Evolutionary conservation across 345 rosid genomes (phyloP).

Genomic region (Mercurialis annua): DNA sequence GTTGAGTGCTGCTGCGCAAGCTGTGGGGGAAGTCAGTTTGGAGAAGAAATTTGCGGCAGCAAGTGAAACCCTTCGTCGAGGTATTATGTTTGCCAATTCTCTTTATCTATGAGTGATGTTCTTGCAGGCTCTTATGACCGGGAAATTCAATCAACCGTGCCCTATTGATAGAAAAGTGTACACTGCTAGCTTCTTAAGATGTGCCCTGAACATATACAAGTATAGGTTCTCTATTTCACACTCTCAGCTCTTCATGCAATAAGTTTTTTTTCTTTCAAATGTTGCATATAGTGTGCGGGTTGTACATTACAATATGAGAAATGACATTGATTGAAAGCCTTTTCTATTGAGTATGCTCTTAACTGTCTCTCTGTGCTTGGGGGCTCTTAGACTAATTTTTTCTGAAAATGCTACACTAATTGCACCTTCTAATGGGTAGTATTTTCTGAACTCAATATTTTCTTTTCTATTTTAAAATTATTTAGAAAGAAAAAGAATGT

Average conservation of each 20-base stretch:
- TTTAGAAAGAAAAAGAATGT: slow-evolving; percentile 42
- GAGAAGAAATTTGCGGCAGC: slow-evolving; percentile 84
- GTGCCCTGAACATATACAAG: not conserved
- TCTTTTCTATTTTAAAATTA: not conserved
- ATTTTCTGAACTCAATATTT: not conserved
- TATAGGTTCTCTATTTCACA: not conserved
- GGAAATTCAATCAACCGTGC: slow-evolving; percentile 6
- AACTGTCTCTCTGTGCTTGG: not conserved
- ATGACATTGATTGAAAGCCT: not conserved
- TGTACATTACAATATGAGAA: not conserved
- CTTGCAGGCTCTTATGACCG: slow-evolving; percentile 11
- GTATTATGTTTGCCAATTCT: slow-evolving; percentile 92
- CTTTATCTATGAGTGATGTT: slow-evolving; percentile 48
- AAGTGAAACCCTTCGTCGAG: slow-evolving; percentile 82
- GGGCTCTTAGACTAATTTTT: too few species aligned
- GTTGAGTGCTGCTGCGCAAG: slow-evolving; percentile 85
- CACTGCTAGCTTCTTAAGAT: slow-evolving; percentile 13
- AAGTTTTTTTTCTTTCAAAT: not conserved
- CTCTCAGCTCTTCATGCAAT: not conserved
- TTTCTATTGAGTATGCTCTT: not conserved
- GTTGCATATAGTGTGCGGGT: not conserved
- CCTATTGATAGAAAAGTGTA: not conserved
- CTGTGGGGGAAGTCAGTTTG: slow-evolving; percentile 75
- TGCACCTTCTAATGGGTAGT: too few species aligned
- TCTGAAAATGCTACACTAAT: too few species aligned